Evolutionary conservation across 2,329 filamentous ascomycete species (phyloP).

Genomic region (Aspergillus sp.): DNA sequence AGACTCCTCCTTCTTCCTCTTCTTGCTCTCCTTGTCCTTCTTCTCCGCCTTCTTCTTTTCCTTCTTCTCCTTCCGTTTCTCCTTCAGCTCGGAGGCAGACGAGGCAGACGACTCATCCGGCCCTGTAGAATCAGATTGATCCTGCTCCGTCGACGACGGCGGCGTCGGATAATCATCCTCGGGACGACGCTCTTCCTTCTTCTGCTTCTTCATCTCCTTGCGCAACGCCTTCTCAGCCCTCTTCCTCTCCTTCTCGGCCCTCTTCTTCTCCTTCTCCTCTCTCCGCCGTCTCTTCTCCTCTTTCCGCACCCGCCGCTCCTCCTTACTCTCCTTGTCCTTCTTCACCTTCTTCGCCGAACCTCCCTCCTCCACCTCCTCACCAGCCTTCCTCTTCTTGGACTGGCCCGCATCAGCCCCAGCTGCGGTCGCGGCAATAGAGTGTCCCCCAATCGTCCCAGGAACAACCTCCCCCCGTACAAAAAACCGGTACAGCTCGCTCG

Average conservation of each 20-base stretch:
- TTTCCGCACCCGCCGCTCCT: conserved; percentile 20
- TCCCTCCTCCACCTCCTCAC: conserved; percentile 7
- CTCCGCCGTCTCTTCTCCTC: conserved; percentile 23
- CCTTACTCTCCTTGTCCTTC: conserved; percentile 34
- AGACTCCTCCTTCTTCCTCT: conserved; percentile 24
- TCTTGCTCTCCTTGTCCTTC: conserved; percentile 27
- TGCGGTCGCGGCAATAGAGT: background rate
- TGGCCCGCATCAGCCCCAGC: background rate
- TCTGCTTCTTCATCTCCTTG: conserved; percentile 18
- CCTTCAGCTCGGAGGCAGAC: conserved; percentile 32
- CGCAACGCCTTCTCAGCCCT: conserved; percentile 26
- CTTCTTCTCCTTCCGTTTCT: conserved; percentile 22
- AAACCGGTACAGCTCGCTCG: conserved; percentile 67
- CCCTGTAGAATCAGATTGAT: conserved; percentile 14
- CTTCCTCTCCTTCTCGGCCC: conserved; percentile 20
- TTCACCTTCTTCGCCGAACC: conserved; percentile 17
- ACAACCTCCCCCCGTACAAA: conserved; percentile 83
- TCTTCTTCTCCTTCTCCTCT: conserved; percentile 20
- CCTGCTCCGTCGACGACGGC: conserved; percentile 25
- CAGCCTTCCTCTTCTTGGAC: background rate
- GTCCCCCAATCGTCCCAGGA: conserved; percentile 58
- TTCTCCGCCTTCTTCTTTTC: conserved; percentile 19
- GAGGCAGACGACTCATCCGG: conserved; percentile 33
- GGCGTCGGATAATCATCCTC: conserved; percentile 34
- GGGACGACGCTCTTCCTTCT: conserved; percentile 14